A percentile compares a stretch with the other conserved stretches of the same genome.
Evolutionary conservation across 2,329 filamentous ascomycete genomes (phyloP).

Genomic region (Cladosporium oxysporum): DNA sequence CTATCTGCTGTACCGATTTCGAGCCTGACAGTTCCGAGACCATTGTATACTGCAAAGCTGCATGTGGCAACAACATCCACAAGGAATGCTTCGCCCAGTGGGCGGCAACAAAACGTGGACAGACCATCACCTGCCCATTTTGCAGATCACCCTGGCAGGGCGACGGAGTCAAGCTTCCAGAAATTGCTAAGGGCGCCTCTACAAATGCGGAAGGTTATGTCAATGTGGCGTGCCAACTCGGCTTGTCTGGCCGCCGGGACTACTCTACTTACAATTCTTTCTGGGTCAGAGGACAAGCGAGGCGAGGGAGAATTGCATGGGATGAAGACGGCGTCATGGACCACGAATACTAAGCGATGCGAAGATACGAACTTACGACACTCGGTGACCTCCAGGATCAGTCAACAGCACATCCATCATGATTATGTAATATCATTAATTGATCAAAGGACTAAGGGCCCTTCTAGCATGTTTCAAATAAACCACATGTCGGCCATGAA

Average conservation of each 20-base stretch:
- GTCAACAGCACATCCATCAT: not conserved
- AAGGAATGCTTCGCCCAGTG: conserved; percentile 59
- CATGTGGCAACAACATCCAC: conserved; percentile 65
- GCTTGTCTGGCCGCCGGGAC: conserved; percentile 32
- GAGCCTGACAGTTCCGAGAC: conserved; percentile 38
- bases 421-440: not conserved
- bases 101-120: conserved; percentile 37
- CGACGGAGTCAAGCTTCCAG: conserved; percentile 27
- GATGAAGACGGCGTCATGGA: conserved; percentile 19
- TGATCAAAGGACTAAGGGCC: not conserved
- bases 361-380: not conserved
- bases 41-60: conserved; percentile 60
- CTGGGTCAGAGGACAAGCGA: conserved; percentile 27
- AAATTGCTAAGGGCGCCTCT: conserved; percentile 26
- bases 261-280: conserved; percentile 35
- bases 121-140: conserved; percentile 36
- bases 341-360: conserved; percentile 1
- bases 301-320: conserved; percentile 18
- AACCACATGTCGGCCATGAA: not conserved
- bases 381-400: not conserved
- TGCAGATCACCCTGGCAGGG: conserved; percentile 35
- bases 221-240: conserved; percentile 36
- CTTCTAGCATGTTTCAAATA: not conserved
- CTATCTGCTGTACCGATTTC: conserved; percentile 54
- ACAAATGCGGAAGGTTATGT: conserved; percentile 36